Evolutionary conservation across 768 basidiomycete genomes (phyloP).

Genomic region (Peribolospora baueri): DNA sequence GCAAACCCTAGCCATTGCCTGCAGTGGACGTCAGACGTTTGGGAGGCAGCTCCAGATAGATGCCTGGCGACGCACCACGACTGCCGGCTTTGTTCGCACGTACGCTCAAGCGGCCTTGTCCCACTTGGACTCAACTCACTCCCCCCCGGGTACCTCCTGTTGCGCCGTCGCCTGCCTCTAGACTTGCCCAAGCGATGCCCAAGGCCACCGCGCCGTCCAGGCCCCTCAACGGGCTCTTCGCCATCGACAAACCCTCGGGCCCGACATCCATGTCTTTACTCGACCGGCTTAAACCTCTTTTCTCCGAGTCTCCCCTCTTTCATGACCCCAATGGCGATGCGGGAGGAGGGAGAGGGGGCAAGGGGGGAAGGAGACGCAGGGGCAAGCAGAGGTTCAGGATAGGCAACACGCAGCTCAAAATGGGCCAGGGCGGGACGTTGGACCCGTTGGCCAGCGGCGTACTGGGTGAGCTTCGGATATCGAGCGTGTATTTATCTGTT

Average conservation of each 20-base stretch:
- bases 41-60: too few species aligned
- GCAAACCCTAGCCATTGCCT: too few species aligned
- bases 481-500: background rate
- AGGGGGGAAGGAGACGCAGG: constrained; percentile 21
- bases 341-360: background rate
- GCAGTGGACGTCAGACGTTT: too few species aligned
- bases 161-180: too few species aligned
- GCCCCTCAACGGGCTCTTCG: constrained; percentile 38
- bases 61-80: too few species aligned
- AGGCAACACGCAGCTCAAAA: constrained; percentile 34
- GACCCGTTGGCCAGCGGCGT: constrained; percentile 94
- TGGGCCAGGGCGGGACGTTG: constrained; percentile 82
- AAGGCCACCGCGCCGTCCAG: constrained; percentile 13
- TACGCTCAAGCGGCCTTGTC: too few species aligned
- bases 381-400: constrained; percentile 27
- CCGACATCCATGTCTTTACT: constrained; percentile 77
- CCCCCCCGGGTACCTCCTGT: too few species aligned
- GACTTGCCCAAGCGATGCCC: constrained; percentile 11
- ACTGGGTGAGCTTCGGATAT: constrained; percentile 32
- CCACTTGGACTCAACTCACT: too few species aligned
- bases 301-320: constrained; percentile 55
- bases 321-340: constrained; percentile 10
- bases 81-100: too few species aligned
- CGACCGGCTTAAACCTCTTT: constrained; percentile 57
- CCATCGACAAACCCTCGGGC: constrained; percentile 71